Percentiles rank a stretch among this genome's conserved stretches.
phyloP scores from a whole-genome alignment of 352 stramenopile genomes.

The Phytopythium vexans region DNA sequence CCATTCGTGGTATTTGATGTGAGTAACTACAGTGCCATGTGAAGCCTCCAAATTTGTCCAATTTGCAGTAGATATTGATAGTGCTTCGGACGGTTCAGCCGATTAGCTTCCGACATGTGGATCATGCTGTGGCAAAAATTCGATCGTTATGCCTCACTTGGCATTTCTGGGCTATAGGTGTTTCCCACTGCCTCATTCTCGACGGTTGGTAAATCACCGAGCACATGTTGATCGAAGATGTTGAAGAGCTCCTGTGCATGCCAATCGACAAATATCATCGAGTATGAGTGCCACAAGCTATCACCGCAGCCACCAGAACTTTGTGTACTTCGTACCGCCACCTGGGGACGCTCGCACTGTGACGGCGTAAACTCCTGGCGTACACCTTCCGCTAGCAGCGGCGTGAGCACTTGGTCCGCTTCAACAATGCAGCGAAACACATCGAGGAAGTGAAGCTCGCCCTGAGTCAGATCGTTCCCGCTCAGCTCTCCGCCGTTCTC shows the following conservation, averaged over 20 bases:
- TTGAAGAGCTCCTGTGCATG: conserved; percentile 27
- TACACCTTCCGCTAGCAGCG: conserved; percentile 53
- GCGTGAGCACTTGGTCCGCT: conserved; percentile 57
- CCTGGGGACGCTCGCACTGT: conserved; percentile 39
- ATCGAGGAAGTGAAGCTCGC: conserved; percentile 66
- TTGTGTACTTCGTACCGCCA: conserved; percentile 27
- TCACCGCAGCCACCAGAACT: neutral
- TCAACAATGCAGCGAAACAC: conserved; percentile 70
- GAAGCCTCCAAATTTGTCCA: too few species aligned
- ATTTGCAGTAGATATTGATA: too few species aligned
- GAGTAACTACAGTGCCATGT: too few species aligned
- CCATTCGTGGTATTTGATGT: too few species aligned
- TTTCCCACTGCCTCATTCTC: too few species aligned
- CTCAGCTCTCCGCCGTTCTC: conserved; percentile 39
- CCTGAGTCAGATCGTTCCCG: conserved; percentile 39
- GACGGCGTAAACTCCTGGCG: conserved; percentile 21
- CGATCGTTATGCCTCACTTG: too few species aligned
- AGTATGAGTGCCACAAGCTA: neutral
- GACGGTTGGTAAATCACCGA: too few species aligned
- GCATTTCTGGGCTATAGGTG: too few species aligned
- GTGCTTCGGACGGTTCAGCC: too few species aligned
- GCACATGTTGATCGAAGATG: conserved; percentile 13
- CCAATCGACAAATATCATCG: neutral
- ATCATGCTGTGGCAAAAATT: too few species aligned
- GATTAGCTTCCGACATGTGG: too few species aligned